Evolutionary conservation across 306 rosid species (phyloP).

Genomic region (Casuarina equisetifolia): DNA sequence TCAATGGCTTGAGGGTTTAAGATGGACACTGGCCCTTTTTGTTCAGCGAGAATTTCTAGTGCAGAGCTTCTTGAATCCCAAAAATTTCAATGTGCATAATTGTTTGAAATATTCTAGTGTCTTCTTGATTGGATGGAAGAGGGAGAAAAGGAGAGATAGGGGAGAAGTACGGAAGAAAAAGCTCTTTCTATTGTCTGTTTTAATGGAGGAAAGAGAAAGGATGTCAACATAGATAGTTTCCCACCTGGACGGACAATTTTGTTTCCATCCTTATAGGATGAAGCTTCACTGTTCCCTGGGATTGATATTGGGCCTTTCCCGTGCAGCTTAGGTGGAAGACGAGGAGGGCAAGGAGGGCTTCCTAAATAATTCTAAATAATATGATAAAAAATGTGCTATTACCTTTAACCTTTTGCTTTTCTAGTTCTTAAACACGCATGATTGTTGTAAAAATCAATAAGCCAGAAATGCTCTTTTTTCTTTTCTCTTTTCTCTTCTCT

Average conservation of each 20-base stretch:
- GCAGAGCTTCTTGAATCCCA: neutral
- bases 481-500: neutral
- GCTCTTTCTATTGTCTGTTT: too few species aligned
- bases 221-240: neutral
- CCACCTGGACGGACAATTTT: neutral
- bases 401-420: too few species aligned
- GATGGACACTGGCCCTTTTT: neutral
- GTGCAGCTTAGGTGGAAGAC: neutral
- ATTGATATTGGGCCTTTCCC: too few species aligned
- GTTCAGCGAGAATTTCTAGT: too few species aligned
- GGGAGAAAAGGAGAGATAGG: neutral
- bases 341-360: too few species aligned
- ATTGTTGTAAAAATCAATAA: neutral
- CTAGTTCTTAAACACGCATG: too few species aligned
- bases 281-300: neutral
- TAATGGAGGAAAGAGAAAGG: neutral
- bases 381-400: too few species aligned
- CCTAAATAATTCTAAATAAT: too few species aligned
- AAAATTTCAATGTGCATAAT: neutral
- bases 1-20: neutral
- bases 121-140: neutral
- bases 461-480: neutral
- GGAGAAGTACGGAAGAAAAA: too few species aligned
- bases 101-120: too few species aligned
- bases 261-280: too few species aligned